Evolutionary conservation across 176 grass and related monocot species (phyloP), one percentile per base, ranked within the genome.

Genomic region (Bonia amplexicaulis): DNA sequence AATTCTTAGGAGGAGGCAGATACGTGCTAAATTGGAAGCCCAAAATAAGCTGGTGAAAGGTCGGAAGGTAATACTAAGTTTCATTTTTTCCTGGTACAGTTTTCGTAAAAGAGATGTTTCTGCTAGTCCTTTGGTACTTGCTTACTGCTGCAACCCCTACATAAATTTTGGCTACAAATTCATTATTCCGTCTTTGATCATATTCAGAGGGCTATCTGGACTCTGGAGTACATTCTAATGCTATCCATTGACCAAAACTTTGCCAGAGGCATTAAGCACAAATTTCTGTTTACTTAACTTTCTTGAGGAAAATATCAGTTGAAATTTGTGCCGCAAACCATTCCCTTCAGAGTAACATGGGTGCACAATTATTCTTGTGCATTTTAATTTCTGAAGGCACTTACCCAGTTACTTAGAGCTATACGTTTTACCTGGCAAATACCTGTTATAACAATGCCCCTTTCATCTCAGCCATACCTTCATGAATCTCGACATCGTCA

Each of bases 401-500:
- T 9, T 19, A 12, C 17, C 7, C 22, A 72, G 15, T 23, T 66
- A 54, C 23, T 17, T 73, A 68, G 15, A 73, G 2, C 46, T 54
- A 73, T 63, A 25, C 41, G 80, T 27, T 77, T 78, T 44, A 79
- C 27, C 54, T 80, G 57, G 7, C 41, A 62, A 83, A 41, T 74
- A 52, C 37, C 67, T 26, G 51, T 42, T 68, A 71, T 40, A 17
- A 57, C 14, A 81, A 22, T 48, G 29, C 40, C 76, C 47, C 23
- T 72, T 83, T 37, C 41, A 58, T 88, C 39, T 62, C 91, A 99
- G 97, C 97, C 97, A 77, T 99, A 99, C 74, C 97, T 99, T 76
- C 97, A 99, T 51, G 97, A 99, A 69, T 99, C 97, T 81, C 93
- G 97, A 15, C 97, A 99, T 71, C 88, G 83, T 12, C 97, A 99